A percentile compares a stretch with the other conserved stretches of the same genome.
These are phyloP conservation scores for Bimuria novae-zelandiae DNA, from an alignment of 2,329 filamentous ascomycete genomes.

Conservation along the genomic window DNA sequence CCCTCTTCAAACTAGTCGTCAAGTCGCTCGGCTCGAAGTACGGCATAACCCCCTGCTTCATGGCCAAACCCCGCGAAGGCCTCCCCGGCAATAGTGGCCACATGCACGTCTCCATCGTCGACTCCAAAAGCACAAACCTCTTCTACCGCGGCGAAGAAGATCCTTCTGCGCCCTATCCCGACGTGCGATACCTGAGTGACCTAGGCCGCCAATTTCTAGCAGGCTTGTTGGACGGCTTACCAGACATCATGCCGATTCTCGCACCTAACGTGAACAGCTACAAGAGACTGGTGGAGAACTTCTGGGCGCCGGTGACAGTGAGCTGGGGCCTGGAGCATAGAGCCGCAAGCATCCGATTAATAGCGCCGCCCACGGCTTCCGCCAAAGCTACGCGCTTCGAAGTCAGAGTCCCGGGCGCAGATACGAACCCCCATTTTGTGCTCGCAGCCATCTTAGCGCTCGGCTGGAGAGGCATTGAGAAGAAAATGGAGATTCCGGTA, in stretches of 20 bases:
- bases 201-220: conserved; percentile 91
- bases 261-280: conserved; percentile 97
- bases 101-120: conserved; percentile 89
- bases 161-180: conserved; percentile 58
- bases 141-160: conserved; percentile 76
- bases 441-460: conserved; percentile 84
- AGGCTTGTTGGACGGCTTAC: conserved; percentile 83
- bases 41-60: conserved; percentile 95
- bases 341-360: conserved; percentile 86
- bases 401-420: conserved; percentile 90
- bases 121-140: conserved; percentile 80
- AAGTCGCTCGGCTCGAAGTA: conserved; percentile 86
- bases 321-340: conserved; percentile 97
- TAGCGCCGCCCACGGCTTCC: conserved; percentile 84
- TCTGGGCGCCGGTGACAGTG: conserved; percentile 97
- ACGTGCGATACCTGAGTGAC: conserved; percentile 82
- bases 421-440: conserved; percentile 87
- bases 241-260: conserved; percentile 93
- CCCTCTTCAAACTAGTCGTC: conserved; percentile 92
- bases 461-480: conserved; percentile 89
- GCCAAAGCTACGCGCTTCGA: conserved; percentile 89
- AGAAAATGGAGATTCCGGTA: conserved; percentile 81
- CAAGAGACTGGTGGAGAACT: conserved; percentile 97
- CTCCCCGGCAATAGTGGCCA: conserved; percentile 95
- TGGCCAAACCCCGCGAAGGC: conserved; percentile 93